phyloP scores from a whole-genome alignment of 176 grass and related monocot genomes.

The Oryza nivara region DNA sequence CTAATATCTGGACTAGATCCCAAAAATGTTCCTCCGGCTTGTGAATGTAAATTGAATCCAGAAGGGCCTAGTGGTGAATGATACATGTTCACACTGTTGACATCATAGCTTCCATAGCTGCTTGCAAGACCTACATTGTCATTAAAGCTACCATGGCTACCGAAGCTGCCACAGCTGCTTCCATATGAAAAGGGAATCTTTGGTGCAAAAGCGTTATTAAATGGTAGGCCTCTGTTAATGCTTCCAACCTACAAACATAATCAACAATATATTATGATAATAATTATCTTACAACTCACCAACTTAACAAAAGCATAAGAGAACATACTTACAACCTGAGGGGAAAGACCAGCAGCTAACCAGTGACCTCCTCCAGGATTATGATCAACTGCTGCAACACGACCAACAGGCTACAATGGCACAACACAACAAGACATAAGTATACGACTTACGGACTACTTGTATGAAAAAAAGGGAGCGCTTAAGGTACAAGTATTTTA shows the following conservation, averaged over 20 bases:
- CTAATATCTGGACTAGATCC: conserved; percentile 89
- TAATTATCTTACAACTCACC: conserved; percentile 26
- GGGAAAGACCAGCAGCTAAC: conserved; percentile 93
- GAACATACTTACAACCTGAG: conserved; percentile 69
- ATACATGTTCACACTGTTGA: conserved; percentile 64
- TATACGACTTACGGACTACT: conserved; percentile 23
- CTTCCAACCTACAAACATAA: conserved; percentile 71
- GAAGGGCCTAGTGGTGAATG: conserved; percentile 71
- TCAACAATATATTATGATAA: conserved; percentile 32
- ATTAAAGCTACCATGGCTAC: conserved; percentile 83
- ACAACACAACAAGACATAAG: conserved; percentile 35
- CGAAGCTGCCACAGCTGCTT: conserved; percentile 87
- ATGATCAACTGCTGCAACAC: conserved; percentile 85
- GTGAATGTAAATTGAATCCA: conserved; percentile 76
- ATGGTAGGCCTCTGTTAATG: conserved; percentile 57
- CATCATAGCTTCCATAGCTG: conserved; percentile 89
- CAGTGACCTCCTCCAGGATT: conserved; percentile 96
- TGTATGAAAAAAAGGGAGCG: background rate
- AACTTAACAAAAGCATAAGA: conserved; percentile 31
- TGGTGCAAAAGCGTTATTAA: conserved; percentile 62
- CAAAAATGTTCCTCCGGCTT: conserved; percentile 78
- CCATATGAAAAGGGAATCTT: conserved; percentile 79
- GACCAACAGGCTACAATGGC: conserved; percentile 75
- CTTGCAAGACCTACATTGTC: conserved; percentile 67
- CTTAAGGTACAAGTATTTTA: conserved; percentile 28